Evolutionary conservation across 331 rosid genomes (phyloP), one percentile per base, ranked within the genome.

Genomic region (Rosa hybrid): DNA sequence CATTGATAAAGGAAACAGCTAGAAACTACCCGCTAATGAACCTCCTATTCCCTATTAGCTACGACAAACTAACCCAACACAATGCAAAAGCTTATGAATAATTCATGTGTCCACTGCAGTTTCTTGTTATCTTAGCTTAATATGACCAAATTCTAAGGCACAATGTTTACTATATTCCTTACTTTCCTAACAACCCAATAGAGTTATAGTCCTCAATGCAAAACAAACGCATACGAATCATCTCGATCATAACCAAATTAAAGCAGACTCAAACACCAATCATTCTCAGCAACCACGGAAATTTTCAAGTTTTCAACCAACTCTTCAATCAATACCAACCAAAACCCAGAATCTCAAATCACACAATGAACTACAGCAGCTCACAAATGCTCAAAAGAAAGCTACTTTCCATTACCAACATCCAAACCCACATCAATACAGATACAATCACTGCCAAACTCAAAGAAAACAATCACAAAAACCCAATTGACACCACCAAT

Each of bases 321-420:
- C 45, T 30, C n/a, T 27, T 62, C 68, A 25, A 62, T 62, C 68
- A 62, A 63, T 16, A 38, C 42, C 21, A 67, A 67, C 71, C 71
- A 38, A 38, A 67, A 67, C 71, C 71, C 71, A 67, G 46, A 18
- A 80, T 7, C 49, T 81, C 45, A 50, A 46, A 42, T 54, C 46
- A 51, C 16, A 63, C 60, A 72, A 42, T 38, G 59, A 21, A 30
- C 44, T 45, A 54, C 56, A 72, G 49, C 38, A 71, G 46, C 80
- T 67, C 74, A 70, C 67, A 68, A 77, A 71, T 16, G 56, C 72
- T 64, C 73, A 63, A 46, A 45, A 76, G 23, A 4, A 46, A 68
- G 53, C 65, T 25, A 25, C 17, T 14, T 18, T 65, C 78, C 63
- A 63, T 49, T 21, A 70, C 38, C 25, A 44, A 45, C 42, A 56